Conservation (phyloP, 192 early-diverging fungal genomes). For the Rhizophagus sp. region DNA sequence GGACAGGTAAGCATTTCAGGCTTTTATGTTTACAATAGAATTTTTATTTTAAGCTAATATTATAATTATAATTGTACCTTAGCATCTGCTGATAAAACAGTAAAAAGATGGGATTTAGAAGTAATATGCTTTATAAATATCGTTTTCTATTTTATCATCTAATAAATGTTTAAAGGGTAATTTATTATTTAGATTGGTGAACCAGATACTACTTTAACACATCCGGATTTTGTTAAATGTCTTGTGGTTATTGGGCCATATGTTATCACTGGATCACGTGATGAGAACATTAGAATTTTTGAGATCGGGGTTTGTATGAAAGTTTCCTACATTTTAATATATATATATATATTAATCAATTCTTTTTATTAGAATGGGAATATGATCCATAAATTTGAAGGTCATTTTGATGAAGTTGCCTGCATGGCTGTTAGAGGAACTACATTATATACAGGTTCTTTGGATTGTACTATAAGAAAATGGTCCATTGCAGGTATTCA, state of each 20-base stretch:
- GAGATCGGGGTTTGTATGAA: constrained; percentile 65
- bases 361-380: constrained; percentile 63
- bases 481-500: constrained; percentile 72
- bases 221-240: constrained; percentile 82
- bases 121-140: constrained; percentile 39
- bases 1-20: constrained; percentile 62
- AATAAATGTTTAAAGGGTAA: neutral
- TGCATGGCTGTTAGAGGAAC: constrained; percentile 60
- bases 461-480: constrained; percentile 83
- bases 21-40: neutral
- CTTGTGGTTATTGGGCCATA: constrained; percentile 64
- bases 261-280: constrained; percentile 80
- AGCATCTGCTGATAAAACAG: constrained; percentile 92
- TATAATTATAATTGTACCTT: constrained; percentile 8
- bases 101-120: constrained; percentile 81
- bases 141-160: neutral
- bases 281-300: constrained; percentile 87
- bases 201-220: constrained; percentile 72
- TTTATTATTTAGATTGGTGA: constrained; percentile 57
- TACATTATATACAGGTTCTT: constrained; percentile 73
- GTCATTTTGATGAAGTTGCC: constrained; percentile 90
- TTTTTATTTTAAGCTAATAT: neutral
- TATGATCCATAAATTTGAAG: constrained; percentile 72
- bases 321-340: neutral
- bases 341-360: too few relatives aligned